phyloP scores from a whole-genome alignment of 805 yeast species.

The Kurtzmaniella fragi region DNA sequence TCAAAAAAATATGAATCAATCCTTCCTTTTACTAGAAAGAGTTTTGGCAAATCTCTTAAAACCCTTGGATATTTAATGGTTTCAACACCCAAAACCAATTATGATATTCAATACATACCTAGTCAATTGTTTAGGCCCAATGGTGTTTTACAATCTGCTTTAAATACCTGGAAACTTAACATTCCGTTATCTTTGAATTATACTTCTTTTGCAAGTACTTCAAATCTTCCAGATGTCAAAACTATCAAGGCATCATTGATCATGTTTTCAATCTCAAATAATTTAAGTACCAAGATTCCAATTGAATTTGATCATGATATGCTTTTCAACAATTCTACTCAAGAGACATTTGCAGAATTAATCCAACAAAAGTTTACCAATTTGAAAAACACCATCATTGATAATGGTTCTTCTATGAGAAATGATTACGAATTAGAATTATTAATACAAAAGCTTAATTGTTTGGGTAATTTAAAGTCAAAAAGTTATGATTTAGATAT shows the following conservation, averaged over 20 bases:
- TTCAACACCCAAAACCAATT: too few relatives aligned
- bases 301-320: constrained; percentile 33
- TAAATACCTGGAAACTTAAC: constrained; percentile 17
- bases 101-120: too few relatives aligned
- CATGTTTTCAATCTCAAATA: constrained; percentile 26
- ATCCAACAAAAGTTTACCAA: background rate
- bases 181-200: constrained; percentile 20
- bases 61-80: too few relatives aligned
- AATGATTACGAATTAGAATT: constrained; percentile 15
- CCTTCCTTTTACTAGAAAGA: too few relatives aligned
- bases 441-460: constrained; percentile 23
- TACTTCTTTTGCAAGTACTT: background rate
- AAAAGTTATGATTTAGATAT: constrained; percentile 23
- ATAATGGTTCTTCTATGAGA: background rate
- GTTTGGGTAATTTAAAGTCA: constrained; percentile 24
- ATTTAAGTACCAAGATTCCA: constrained; percentile 26
- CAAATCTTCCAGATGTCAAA: constrained; percentile 20
- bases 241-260: constrained; percentile 21
- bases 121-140: too few relatives aligned
- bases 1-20: too few relatives aligned
- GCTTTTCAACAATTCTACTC: constrained; percentile 17
- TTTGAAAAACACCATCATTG: background rate
- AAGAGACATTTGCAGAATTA: background rate
- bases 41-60: too few relatives aligned
- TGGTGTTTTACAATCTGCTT: background rate